phyloP scores from a whole-genome alignment of 2,329 filamentous ascomycete genomes.

The Fusarium falciforme region DNA sequence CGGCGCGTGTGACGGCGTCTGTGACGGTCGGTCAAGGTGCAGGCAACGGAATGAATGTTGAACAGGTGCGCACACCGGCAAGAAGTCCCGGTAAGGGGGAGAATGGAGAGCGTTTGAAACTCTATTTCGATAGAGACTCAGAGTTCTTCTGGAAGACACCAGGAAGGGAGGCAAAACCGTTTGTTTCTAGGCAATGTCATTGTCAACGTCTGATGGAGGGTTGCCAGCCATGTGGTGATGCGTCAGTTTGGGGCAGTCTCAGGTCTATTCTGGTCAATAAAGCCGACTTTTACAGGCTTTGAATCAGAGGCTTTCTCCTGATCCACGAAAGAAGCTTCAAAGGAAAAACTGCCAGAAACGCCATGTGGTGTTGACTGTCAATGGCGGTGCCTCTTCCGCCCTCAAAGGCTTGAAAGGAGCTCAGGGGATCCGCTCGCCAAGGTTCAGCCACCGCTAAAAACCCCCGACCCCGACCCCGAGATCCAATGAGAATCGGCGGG shows the following conservation, averaged over 20 bases:
- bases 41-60: constrained; percentile 34
- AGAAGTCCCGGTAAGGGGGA: background rate
- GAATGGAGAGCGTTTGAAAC: constrained; percentile 22
- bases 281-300: constrained; percentile 23
- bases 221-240: background rate
- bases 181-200: constrained; percentile 18
- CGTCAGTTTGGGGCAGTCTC: background rate
- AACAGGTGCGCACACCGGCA: constrained; percentile 5
- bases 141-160: constrained; percentile 22
- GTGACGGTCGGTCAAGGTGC: constrained; percentile 19
- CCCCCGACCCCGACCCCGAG: background rate
- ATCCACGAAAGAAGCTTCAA: constrained; percentile 24
- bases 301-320: constrained; percentile 29
- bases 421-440: constrained; percentile 2
- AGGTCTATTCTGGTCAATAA: constrained; percentile 23
- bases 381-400: constrained; percentile 37
- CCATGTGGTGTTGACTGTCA: constrained; percentile 27
- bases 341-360: constrained; percentile 14
- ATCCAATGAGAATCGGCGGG: constrained; percentile 23
- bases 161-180: constrained; percentile 9
- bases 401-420: constrained; percentile 6
- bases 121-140: constrained; percentile 14
- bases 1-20: constrained; percentile 27
- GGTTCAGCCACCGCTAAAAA: constrained; percentile 12
- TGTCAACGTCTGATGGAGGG: constrained; percentile 6